Percentiles rank a stretch among this genome's conserved stretches.
These are phyloP conservation scores for Solanum sejunctum DNA, from an alignment of 257 asterid genomes.

Conservation along the genomic window DNA sequence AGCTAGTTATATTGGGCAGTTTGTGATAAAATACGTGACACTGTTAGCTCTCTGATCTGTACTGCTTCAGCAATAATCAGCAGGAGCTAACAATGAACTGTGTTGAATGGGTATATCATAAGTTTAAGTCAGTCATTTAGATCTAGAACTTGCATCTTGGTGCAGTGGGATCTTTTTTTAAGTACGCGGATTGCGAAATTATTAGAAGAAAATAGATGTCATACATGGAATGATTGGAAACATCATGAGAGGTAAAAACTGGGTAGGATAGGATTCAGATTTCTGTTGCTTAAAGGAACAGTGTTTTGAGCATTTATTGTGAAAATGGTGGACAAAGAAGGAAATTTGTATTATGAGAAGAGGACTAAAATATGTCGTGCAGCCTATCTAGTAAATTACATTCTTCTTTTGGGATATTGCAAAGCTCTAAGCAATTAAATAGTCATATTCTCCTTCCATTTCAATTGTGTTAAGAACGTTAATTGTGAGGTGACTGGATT, in stretches of 20 bases:
- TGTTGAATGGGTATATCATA: not conserved
- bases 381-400: not conserved
- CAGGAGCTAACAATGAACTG: not conserved
- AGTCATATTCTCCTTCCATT: not conserved
- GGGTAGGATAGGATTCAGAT: not conserved
- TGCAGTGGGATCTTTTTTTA: not conserved
- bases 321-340: not conserved
- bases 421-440: not conserved
- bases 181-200: not conserved
- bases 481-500: not conserved
- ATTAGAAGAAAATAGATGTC: not conserved
- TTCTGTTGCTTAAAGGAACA: not conserved
- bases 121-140: not conserved
- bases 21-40: not conserved
- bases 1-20: not conserved
- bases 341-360: not conserved
- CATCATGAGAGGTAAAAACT: not conserved
- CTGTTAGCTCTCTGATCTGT: not conserved
- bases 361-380: not conserved
- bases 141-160: not conserved
- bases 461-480: not conserved
- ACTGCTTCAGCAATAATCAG: not conserved
- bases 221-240: not conserved
- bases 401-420: not conserved
- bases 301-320: not conserved